Evolutionary conservation across 805 yeast species (phyloP), one percentile per base, ranked within the genome.

Genomic region (Candida qinlingensis): DNA sequence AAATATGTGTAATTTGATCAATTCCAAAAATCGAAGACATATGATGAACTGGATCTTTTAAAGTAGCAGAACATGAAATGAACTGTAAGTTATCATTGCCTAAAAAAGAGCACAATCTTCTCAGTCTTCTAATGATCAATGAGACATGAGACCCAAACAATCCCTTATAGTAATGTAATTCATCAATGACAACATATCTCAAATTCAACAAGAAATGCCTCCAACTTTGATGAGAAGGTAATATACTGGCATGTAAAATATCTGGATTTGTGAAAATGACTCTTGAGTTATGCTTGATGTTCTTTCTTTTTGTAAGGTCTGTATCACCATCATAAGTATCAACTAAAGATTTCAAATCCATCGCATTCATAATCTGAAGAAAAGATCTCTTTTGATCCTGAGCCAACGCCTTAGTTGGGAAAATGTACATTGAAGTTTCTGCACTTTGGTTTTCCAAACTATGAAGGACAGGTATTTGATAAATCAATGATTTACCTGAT

Each of bases 251-350:
- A 64, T 94, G 98, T 2, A 94, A 70, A 74, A 91, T 88, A 62
- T 94, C 99, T 0, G 99, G 99, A 60, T 94, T 94, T 0, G 98
- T 88, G 64, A 94, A 89, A 9, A 94, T 81, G 5, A 94, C 85
- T 47, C 85, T 81, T 0, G 96, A 89, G 42, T 72, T 71, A 27
- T 74, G 70, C 47, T 90, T 72, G 19, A 91, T 77, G 25, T 58
- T 56, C 0, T 65, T 64, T 30, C 97, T 72, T 25, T 71, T 70
- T 3, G 70, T 71, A 35, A 70, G 61, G 2, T 84, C 86, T 0
- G 98, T 92, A 64, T 94, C 99, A 8, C 99, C 99, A 67, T 94
- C 99, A 61, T 80, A 91, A 0, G 97, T 87, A 43, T 85, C 92
- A 3, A 83, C 86, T 1, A 76, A 64, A 1, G 83, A 68, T 13